These are phyloP conservation scores for Alopecurus myosuroides DNA, from an alignment of 176 grass and related monocot species.

Conservation along the genomic window DNA sequence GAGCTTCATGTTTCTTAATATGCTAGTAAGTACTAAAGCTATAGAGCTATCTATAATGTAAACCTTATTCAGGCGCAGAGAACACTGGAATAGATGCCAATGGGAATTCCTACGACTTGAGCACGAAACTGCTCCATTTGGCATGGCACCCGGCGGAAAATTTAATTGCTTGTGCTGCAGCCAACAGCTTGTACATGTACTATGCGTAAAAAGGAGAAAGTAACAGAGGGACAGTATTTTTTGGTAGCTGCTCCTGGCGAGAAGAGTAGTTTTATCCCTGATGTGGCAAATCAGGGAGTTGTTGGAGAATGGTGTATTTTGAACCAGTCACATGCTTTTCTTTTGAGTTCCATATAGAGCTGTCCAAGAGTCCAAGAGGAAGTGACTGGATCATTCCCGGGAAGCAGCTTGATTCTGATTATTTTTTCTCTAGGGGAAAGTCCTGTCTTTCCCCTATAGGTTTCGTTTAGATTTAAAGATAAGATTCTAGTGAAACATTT, in stretches of 20 bases:
- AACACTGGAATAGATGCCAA: constrained; percentile 56
- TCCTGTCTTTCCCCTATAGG: constrained; percentile 59
- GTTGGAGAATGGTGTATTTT: constrained; percentile 37
- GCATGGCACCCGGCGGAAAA: constrained; percentile 88
- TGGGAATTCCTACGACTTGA: constrained; percentile 74
- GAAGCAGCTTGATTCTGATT: constrained; percentile 81
- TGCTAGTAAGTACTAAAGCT: not conserved
- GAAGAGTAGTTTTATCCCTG: constrained; percentile 42
- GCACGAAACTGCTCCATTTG: constrained; percentile 90
- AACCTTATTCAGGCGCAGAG: constrained; percentile 51
- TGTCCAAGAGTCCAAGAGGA: constrained; percentile 89
- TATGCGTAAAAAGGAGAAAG: constrained; percentile 49
- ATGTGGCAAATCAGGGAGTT: constrained; percentile 30
- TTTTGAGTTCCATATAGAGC: constrained; percentile 55
- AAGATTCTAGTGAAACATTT: constrained; percentile 43
- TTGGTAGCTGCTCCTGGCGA: constrained; percentile 42
- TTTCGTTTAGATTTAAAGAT: constrained; percentile 67
- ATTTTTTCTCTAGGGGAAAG: constrained; percentile 44
- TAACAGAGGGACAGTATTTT: constrained; percentile 31
- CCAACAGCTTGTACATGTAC: constrained; percentile 98
- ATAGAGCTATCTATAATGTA: constrained; percentile 10
- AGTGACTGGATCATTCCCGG: constrained; percentile 89
- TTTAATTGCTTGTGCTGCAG: constrained; percentile 88
- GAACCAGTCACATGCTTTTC: constrained; percentile 45
- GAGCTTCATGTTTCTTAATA: constrained; percentile 13